Conservation (phyloP, 2,329 filamentous ascomycete species). For the Rachicladosporium sp. region DNA sequence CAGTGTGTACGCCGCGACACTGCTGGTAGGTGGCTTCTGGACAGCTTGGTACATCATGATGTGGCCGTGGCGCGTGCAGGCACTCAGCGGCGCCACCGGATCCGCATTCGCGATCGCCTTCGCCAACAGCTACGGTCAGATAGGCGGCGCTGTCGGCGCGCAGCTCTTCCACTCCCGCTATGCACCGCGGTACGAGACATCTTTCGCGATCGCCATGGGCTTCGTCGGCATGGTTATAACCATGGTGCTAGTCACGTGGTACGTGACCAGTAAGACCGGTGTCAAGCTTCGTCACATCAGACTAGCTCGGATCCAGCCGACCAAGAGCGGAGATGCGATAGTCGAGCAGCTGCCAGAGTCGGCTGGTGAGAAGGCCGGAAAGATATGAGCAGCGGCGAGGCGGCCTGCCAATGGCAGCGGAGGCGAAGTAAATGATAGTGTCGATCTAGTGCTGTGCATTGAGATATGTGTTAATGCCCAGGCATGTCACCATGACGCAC, state of each 20-base stretch:
- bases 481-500: conserved; percentile 77
- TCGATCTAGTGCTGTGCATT: conserved; percentile 45
- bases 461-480: conserved; percentile 77
- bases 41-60: conserved; percentile 7
- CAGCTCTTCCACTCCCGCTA: too few relatives aligned
- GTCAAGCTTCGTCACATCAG: background rate
- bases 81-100: conserved; percentile 5
- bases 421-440: too few relatives aligned
- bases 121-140: conserved; percentile 15
- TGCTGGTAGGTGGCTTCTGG: conserved; percentile 4
- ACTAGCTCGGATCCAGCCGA: too few relatives aligned
- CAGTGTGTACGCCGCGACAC: conserved; percentile 6
- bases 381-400: conserved; percentile 5
- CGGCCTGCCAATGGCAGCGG: too few relatives aligned
- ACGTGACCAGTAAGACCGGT: background rate
- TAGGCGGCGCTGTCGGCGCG: conserved; percentile 19
- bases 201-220: conserved; percentile 41
- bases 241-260: conserved; percentile 4
- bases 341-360: too few relatives aligned
- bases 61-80: conserved; percentile 9
- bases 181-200: too few relatives aligned
- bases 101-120: conserved; percentile 6
- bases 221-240: conserved; percentile 3
- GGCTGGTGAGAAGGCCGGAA: too few relatives aligned
- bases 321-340: too few relatives aligned